Percentiles rank a stretch among this genome's conserved stretches.
phyloP scores from a whole-genome alignment of 2,329 filamentous ascomycete species.

The Tolypocladium endophyticum region DNA sequence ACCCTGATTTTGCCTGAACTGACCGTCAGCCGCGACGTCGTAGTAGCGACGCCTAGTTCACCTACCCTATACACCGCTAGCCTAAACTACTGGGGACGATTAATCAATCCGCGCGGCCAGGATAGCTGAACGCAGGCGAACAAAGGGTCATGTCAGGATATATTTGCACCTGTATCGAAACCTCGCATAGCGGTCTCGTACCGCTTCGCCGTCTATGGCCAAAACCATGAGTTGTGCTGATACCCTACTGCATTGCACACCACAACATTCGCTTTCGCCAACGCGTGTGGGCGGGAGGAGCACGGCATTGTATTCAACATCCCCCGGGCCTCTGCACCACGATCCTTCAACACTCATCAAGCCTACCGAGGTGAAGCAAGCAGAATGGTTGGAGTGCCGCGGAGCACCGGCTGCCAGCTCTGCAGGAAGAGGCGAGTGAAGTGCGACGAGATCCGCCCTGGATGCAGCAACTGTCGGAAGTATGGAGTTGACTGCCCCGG shows the following conservation, averaged over 20 bases:
- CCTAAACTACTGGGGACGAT: neutral
- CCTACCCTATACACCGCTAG: neutral
- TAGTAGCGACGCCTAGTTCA: neutral
- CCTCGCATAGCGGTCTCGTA: neutral
- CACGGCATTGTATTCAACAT: neutral
- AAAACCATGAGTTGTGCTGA: neutral
- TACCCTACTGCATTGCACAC: neutral
- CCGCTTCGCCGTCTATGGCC: neutral
- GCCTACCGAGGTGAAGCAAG: neutral
- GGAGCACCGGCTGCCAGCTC: conserved; percentile 26
- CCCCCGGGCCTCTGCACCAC: neutral
- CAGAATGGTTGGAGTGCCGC: conserved; percentile 26
- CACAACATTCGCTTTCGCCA: neutral
- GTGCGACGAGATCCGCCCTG: conserved; percentile 33
- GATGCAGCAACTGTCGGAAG: conserved; percentile 26
- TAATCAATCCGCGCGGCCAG: neutral
- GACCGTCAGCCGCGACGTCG: neutral
- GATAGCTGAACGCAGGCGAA: neutral
- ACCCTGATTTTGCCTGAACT: neutral
- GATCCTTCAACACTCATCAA: neutral
- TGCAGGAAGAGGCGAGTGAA: conserved; percentile 30
- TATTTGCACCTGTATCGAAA: neutral
- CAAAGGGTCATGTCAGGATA: neutral
- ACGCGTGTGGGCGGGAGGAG: neutral
- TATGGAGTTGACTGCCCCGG: conserved; percentile 27